Evolutionary conservation across 2,329 filamentous ascomycete species (phyloP).

Genomic region (Ampelomyces quisqualis): DNA sequence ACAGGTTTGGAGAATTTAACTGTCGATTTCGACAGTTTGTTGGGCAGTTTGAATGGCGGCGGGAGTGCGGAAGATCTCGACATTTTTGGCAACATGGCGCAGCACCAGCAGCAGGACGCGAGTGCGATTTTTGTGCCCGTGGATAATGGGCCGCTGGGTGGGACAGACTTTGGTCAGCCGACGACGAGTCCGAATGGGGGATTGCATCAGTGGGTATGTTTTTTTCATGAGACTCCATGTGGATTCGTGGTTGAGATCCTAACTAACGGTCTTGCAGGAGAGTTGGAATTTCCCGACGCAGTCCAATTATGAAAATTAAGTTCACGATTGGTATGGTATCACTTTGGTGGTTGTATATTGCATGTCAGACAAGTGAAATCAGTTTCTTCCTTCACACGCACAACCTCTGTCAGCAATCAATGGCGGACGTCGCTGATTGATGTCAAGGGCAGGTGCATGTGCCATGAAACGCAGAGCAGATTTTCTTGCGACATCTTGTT

Average conservation of each 20-base stretch:
- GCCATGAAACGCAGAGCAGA: no score
- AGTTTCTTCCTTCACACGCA: no score
- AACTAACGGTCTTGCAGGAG: no score
- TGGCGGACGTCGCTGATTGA: no score
- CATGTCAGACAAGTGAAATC: no score
- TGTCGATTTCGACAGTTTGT: conserved; percentile 37
- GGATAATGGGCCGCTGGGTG: conserved; percentile 17
- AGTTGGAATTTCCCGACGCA: conserved; percentile 32
- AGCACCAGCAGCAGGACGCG: conserved; percentile 22
- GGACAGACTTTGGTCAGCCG: conserved; percentile 17
- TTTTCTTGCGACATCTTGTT: no score
- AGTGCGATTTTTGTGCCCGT: conserved; percentile 42
- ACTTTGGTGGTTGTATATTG: no score
- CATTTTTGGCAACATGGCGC: conserved; percentile 24
- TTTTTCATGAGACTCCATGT: background rate
- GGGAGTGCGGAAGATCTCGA: conserved; percentile 28
- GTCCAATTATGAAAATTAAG: conserved; percentile 21
- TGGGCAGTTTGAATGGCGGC: conserved; percentile 29
- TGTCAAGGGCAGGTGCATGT: no score
- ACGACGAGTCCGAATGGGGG: conserved; percentile 30
- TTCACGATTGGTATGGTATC: background rate
- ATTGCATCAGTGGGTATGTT: conserved; percentile 34
- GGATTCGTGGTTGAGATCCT: conserved; percentile 2
- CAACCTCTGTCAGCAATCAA: no score
- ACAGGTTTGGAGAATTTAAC: conserved; percentile 23